Conservation (phyloP, 352 stramenopile species). For the Pythium catenulatum region DNA sequence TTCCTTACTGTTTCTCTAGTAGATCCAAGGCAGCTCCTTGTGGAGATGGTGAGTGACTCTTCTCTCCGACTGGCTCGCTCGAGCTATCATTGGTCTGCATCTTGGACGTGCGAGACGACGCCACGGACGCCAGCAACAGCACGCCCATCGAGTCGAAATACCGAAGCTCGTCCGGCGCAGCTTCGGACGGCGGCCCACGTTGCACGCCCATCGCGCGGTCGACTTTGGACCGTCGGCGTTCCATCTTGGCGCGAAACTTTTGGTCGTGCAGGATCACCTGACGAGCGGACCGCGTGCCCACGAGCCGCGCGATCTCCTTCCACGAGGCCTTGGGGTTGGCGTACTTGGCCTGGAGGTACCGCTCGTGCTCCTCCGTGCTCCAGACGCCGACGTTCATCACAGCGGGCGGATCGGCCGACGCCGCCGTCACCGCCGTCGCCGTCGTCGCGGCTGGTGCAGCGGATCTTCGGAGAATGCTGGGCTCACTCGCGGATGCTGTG, state of each 20-base stretch:
- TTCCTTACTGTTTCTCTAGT: too few relatives aligned
- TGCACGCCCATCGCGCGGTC: background rate
- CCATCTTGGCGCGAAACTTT: constrained; percentile 58
- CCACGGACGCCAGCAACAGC: constrained; percentile 28
- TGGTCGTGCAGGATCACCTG: constrained; percentile 51
- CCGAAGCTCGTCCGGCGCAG: background rate
- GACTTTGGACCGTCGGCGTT: constrained; percentile 8
- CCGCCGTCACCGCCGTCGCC: background rate
- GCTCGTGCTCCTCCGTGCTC: constrained; percentile 65
- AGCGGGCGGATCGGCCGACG: background rate
- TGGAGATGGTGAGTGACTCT: too few relatives aligned
- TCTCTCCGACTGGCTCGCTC: background rate
- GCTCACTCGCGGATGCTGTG: too few relatives aligned
- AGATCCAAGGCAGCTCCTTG: too few relatives aligned
- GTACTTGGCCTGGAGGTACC: constrained; percentile 50
- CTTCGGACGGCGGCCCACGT: too few relatives aligned
- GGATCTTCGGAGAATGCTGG: too few relatives aligned
- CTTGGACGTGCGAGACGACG: background rate
- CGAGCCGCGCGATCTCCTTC: constrained; percentile 45
- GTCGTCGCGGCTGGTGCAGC: too few relatives aligned
- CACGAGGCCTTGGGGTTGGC: constrained; percentile 41
- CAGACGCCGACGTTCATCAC: constrained; percentile 71
- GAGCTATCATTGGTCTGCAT: too few relatives aligned
- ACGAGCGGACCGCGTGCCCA: constrained; percentile 40
- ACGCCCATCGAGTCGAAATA: constrained; percentile 39